A percentile compares a stretch with the other conserved stretches of the same genome.
Evolutionary conservation across 306 rosid species (phyloP).

Genomic region (Quercus aquifolioides): DNA sequence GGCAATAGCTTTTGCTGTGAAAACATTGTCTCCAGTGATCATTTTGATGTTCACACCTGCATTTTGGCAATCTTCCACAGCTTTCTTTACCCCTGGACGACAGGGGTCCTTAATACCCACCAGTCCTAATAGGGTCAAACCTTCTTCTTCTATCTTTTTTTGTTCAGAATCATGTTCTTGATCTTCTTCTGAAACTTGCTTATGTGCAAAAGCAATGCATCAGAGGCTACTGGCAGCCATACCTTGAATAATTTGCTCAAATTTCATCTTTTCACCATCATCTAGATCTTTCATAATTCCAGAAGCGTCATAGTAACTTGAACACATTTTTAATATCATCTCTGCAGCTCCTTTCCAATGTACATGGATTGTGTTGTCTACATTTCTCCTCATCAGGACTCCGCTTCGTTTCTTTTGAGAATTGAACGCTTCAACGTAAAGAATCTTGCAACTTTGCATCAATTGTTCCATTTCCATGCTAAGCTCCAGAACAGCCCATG

Average conservation of each 20-base stretch:
- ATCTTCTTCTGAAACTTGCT: neutral
- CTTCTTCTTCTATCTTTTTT: neutral
- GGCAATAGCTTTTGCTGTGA: slow-evolving; percentile 25
- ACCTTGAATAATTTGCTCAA: slow-evolving; percentile 18
- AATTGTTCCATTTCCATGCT: slow-evolving; percentile 27
- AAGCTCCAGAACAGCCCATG: slow-evolving; percentile 37
- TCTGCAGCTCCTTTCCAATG: slow-evolving; percentile 53
- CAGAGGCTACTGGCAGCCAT: slow-evolving; percentile 25
- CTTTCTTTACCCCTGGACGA: slow-evolving; percentile 15
- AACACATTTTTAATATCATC: slow-evolving; percentile 13
- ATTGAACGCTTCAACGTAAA: slow-evolving; percentile 40
- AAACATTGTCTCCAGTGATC: slow-evolving; percentile 27
- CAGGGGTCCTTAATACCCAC: slow-evolving; percentile 24
- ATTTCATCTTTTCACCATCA: neutral
- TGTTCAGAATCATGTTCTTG: neutral
- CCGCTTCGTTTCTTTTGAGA: slow-evolving; percentile 39
- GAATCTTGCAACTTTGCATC: neutral
- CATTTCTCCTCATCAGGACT: slow-evolving; percentile 19
- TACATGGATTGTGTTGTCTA: slow-evolving; percentile 13
- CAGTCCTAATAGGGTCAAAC: slow-evolving; percentile 2
- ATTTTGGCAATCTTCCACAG: slow-evolving; percentile 11
- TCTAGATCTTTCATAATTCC: slow-evolving; percentile 2
- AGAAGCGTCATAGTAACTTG: slow-evolving; percentile 23
- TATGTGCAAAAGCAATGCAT: slow-evolving; percentile 24
- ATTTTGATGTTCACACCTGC: slow-evolving; percentile 21